Evolutionary conservation across 2,329 filamentous ascomycete genomes (phyloP), one percentile per base, ranked within the genome.

Genomic region (Leptographium wingfieldii): DNA sequence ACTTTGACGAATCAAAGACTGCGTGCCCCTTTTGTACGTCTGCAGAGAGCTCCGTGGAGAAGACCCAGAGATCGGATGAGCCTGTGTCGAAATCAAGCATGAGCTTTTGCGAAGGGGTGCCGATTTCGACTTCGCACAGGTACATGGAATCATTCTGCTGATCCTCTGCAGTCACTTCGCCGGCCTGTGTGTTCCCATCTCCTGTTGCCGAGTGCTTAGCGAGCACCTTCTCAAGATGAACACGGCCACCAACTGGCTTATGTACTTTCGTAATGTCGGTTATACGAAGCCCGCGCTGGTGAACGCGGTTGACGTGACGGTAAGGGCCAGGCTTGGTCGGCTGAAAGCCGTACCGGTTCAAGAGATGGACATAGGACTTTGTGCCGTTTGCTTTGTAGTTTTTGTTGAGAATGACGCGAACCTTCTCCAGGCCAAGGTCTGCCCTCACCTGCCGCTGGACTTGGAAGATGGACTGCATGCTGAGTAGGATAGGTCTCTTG

Each of bases 61-160:
- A 82, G 59, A 83, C 72, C 86, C 84, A 89, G 27, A 87, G 75
- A 73, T 89, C 86, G 25, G 84, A 78, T 12, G 83, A 87, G 25
- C 85, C 85, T 48, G 85, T 88, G 68, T 90, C 86, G 63, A 89
- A 88, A 67, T 88, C 80, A 16, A 88, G 70, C 63, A 77, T 78
- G 52, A 85, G 65, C 54, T 72, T 82, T 73, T 89, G 85, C 1
- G 77, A 70, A 19, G 85, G 85, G 1, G 80, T 85, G 33, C 87
- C 87, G 62, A 90, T 84, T 16, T 73, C 68, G 31, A 89, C 80
- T 35, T 80, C 76, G 55, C 80, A 84, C 27, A 88, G 77, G 68
- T 88, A 88, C 71, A 81, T 71, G 6, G 80, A 73, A 63, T 89
- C 85, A 65, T 87, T 86, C 70, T 88, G 82, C 59, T 82, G 76